phyloP scores from a whole-genome alignment of 129 eudicot species.

The Heracleum sosnowskyi region DNA sequence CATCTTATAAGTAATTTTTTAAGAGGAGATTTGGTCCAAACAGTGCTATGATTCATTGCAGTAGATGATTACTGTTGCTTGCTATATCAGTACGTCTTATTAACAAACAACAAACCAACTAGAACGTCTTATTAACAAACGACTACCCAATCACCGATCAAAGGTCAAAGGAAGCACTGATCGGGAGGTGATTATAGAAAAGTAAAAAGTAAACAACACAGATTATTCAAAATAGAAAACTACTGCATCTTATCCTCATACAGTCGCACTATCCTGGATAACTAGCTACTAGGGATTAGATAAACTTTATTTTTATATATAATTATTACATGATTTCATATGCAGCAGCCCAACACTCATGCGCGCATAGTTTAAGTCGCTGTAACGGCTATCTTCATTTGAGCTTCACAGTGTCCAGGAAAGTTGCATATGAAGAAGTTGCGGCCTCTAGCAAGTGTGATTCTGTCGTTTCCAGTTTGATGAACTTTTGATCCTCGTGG shows the following conservation, averaged over 20 bases:
- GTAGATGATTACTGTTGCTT: no score
- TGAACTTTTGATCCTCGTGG: slow-evolving; percentile 44
- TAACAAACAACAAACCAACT: neutral
- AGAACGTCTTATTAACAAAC: neutral
- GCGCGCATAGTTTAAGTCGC: neutral
- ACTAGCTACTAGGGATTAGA: neutral
- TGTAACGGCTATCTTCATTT: slow-evolving; percentile 60
- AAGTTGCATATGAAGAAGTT: slow-evolving; percentile 65
- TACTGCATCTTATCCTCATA: neutral
- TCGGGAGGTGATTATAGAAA: neutral
- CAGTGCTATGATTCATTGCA: no score
- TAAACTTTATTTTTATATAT: neutral
- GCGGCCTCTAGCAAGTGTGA: slow-evolving; percentile 54
- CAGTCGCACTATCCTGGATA: neutral
- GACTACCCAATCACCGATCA: neutral
- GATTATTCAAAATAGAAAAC: neutral
- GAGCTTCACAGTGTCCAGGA: slow-evolving; percentile 57
- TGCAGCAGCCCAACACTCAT: neutral
- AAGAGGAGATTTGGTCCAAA: no score
- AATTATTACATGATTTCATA: neutral
- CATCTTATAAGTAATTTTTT: no score
- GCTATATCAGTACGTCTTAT: no score
- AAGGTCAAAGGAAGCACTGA: neutral
- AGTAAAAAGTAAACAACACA: neutral
- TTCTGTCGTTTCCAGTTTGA: slow-evolving; percentile 43